These are phyloP conservation scores for Neurospora cerealis DNA, from an alignment of 495 filamentous ascomycete genomes.

Conservation along the genomic window DNA sequence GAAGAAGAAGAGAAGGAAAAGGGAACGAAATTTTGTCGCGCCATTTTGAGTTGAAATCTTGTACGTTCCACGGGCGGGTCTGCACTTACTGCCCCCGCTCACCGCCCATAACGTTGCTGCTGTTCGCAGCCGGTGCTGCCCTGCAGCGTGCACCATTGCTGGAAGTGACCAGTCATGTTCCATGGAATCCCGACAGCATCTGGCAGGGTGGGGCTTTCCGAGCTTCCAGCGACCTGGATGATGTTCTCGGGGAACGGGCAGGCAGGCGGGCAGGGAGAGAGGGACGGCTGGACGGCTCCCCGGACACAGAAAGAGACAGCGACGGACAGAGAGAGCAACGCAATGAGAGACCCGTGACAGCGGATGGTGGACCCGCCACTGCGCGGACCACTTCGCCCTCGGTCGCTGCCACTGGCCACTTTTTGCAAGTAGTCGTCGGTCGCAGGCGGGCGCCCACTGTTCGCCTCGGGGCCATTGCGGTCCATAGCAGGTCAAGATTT, in stretches of 20 bases:
- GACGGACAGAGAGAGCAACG: neutral
- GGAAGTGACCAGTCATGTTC: conserved; percentile 10
- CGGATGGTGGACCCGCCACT: conserved; percentile 16
- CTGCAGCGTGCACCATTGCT: neutral
- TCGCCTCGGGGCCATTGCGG: neutral
- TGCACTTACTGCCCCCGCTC: conserved; percentile 8
- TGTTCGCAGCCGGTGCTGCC: neutral
- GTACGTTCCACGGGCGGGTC: neutral
- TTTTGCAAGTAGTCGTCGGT: neutral
- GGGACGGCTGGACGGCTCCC: neutral
- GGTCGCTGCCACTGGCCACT: neutral
- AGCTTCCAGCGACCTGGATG: neutral
- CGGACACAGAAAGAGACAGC: neutral
- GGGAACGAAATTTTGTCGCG: conserved; percentile 8
- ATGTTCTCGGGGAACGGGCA: neutral
- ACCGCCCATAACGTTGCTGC: conserved; percentile 20
- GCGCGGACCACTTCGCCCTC: conserved; percentile 1
- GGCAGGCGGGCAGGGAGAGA: neutral
- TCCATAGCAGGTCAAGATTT: conserved; percentile 11
- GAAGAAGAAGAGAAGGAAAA: conserved; percentile 29
- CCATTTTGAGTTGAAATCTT: conserved; percentile 8
- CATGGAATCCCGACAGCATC: conserved; percentile 2
- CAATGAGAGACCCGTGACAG: conserved; percentile 2
- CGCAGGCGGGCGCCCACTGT: neutral
- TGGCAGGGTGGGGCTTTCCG: neutral